A percentile compares a stretch with the other conserved stretches of the same genome.
These are phyloP conservation scores for Sporothrix pseudoabietina DNA, from an alignment of 2,329 filamentous ascomycete species.

Conservation along the genomic window DNA sequence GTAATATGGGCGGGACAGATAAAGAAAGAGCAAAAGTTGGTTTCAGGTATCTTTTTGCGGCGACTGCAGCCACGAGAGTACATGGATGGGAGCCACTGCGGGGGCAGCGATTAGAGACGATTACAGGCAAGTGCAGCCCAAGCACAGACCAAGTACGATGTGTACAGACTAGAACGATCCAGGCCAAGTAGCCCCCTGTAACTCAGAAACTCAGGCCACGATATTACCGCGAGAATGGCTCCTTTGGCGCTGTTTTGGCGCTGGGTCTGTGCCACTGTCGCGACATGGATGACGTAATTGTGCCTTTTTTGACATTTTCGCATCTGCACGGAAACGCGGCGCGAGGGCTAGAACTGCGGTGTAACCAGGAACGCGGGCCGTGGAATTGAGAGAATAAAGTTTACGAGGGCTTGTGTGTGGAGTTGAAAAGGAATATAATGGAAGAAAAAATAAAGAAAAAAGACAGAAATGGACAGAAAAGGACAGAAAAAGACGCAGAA, in stretches of 20 bases:
- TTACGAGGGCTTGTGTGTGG: too few species aligned
- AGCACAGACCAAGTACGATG: background rate
- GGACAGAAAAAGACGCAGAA: background rate
- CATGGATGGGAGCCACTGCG: background rate
- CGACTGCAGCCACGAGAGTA: background rate
- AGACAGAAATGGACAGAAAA: too few species aligned
- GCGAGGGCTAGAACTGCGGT: background rate
- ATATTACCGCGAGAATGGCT: slow-evolving; percentile 21
- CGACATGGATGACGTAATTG: slow-evolving; percentile 25
- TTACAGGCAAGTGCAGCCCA: background rate
- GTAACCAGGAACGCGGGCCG: background rate
- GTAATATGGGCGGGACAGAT: background rate
- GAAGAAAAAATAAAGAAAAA: background rate
- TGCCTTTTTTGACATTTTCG: slow-evolving; percentile 10
- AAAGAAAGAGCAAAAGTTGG: background rate
- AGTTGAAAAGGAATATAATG: background rate
- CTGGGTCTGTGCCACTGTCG: slow-evolving; percentile 9
- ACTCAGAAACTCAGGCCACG: background rate
- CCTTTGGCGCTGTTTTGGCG: background rate
- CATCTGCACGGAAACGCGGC: background rate
- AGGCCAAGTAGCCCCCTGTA: slow-evolving; percentile 10
- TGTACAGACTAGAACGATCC: background rate
- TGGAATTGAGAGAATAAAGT: background rate
- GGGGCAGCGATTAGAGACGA: background rate
- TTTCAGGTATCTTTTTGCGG: slow-evolving; percentile 15